Conservation (phyloP, 371 early-diverging fungal species). For the Syncephalastrum monosporum region DNA sequence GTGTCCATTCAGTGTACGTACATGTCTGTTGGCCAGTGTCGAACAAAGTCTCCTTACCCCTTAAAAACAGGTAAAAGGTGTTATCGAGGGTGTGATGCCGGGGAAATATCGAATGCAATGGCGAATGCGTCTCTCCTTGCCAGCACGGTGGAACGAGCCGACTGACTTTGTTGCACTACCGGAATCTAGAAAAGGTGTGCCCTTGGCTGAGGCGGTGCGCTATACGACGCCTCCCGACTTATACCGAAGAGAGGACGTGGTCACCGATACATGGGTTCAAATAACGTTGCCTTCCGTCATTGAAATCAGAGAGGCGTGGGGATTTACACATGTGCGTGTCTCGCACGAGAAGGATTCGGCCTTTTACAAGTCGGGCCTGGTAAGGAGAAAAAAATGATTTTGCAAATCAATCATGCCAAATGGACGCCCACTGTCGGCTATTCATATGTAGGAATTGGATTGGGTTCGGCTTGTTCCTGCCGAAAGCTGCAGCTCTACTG, state of each 20-base stretch:
- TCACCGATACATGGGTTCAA: constrained; percentile 14
- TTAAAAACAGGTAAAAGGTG: constrained; percentile 11
- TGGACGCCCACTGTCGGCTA: not conserved
- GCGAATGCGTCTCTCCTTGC: constrained; percentile 13
- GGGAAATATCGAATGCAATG: constrained; percentile 21
- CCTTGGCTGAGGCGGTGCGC: not conserved
- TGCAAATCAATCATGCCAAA: not conserved
- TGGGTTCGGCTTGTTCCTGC: constrained; percentile 17
- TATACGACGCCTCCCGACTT: constrained; percentile 15
- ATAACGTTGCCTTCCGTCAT: constrained; percentile 10
- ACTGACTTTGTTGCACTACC: constrained; percentile 11
- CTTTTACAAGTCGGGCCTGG: constrained; percentile 22
- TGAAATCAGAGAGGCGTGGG: constrained; percentile 7
- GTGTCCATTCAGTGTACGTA: constrained; percentile 36
- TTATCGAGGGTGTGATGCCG: constrained; percentile 16
- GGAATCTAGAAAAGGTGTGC: not conserved
- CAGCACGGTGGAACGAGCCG: constrained; percentile 21
- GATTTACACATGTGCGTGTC: constrained; percentile 10
- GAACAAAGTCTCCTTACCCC: not conserved
- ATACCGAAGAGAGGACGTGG: constrained; percentile 11
- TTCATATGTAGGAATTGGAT: constrained; percentile 16
- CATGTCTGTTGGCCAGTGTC: not conserved
- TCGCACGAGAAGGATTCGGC: constrained; percentile 12
- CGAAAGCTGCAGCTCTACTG: not conserved
- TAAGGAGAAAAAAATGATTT: constrained; percentile 1